phyloP scores from a whole-genome alignment of 306 rosid species.

The Rosa chinensis region DNA sequence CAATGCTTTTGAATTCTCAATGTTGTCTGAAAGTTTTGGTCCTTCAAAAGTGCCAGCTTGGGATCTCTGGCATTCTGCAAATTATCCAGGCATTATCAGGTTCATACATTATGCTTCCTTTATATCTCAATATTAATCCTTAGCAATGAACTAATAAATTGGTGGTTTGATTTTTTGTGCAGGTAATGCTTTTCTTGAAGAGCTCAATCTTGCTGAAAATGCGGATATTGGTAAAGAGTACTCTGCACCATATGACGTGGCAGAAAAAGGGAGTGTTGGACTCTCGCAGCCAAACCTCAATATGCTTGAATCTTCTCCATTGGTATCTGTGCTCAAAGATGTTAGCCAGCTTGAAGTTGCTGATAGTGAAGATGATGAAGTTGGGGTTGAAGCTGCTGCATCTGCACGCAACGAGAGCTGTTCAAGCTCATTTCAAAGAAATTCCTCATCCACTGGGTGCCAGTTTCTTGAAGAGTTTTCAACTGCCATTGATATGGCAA shows the following conservation, averaged over 20 bases:
- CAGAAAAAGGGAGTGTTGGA: constrained; percentile 34
- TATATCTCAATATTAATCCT: constrained; percentile 12
- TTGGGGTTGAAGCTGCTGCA: constrained; percentile 44
- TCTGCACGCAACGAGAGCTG: constrained; percentile 61
- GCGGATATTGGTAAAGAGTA: constrained; percentile 28
- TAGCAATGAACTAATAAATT: neutral
- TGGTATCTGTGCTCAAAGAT: constrained; percentile 23
- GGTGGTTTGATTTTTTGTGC: constrained; percentile 18
- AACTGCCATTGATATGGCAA: constrained; percentile 59
- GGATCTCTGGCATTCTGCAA: constrained; percentile 64
- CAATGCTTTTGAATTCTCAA: constrained; percentile 60
- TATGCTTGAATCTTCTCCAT: constrained; percentile 20
- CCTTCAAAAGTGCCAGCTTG: constrained; percentile 76
- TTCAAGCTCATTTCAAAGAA: constrained; percentile 59
- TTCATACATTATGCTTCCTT: constrained; percentile 28
- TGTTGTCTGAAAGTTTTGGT: constrained; percentile 74
- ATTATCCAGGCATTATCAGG: constrained; percentile 75
- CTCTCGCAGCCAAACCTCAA: constrained; percentile 34
- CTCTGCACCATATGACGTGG: constrained; percentile 33
- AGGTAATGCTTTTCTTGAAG: constrained; percentile 69
- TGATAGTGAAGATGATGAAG: constrained; percentile 70
- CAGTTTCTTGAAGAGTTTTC: constrained; percentile 50
- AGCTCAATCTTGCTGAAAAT: constrained; percentile 71
- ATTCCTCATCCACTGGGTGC: constrained; percentile 33
- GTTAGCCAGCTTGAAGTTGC: constrained; percentile 67